Evolutionary conservation across 768 basidiomycete species (phyloP), one percentile per base, ranked within the genome.

Genomic region (Amanita rimosa): DNA sequence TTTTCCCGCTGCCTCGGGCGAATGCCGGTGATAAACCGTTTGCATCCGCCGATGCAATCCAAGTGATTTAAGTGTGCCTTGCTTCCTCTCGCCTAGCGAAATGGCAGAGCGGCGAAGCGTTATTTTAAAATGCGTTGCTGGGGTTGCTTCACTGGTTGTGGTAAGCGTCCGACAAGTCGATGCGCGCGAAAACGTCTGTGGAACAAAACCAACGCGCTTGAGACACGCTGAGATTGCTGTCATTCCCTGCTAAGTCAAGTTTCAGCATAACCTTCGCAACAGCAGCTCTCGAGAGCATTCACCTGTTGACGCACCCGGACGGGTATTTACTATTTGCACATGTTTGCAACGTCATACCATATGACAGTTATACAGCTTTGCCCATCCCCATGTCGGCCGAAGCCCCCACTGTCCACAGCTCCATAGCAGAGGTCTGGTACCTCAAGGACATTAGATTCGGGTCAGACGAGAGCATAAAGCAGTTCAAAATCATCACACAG

Each of bases 31-130:
- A 59, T 87, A 90, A 27, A 94, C 90, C 0, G 84, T 91, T 62
- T 91, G 85, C 68, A 85, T 76, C 34, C 91, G 78, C 50, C 84
- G 69, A 62, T 87, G 82, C 44, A 97, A 71, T 1, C 93, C 93
- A 2, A 97, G 78, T 0, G 89, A 76, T n/a, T 75, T 72, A 39
- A 94, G 72, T 0, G 92, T 94, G 41, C 73, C 81, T 59, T 83
- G 75, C 49, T 81, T 77, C 56, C 73, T 74, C 50, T 78, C 69
- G 2, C 85, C 83, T 7, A 95, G 77, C 0, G 89, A 83, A 53
- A 94, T 93, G 43, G 81, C 83, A 4, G 92, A 94, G 48, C 93
- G 85, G 8, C 77, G 77, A 24, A 94, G 81, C 16, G 92, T 95
- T 57, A 97, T 84, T 69, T 86, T 87, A 71, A 76, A 93, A 65